Evolutionary conservation across 352 stramenopile species (phyloP), one percentile per base, ranked within the genome.

Genomic region (Phytophthora kernoviae): DNA sequence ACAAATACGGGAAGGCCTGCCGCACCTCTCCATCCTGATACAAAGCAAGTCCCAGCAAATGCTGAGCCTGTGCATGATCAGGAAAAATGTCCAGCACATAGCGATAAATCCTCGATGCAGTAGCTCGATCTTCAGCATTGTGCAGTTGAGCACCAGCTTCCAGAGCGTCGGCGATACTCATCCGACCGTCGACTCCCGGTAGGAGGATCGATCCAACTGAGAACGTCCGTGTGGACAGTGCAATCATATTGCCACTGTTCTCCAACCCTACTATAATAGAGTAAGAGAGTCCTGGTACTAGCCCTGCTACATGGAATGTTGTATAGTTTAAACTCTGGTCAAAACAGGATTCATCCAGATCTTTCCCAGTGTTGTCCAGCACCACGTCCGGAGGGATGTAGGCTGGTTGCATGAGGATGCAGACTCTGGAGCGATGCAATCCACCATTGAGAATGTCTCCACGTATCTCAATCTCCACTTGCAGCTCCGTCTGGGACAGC

Each of bases 191-290:
- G 0, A 68, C 44, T 2, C 55, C 59, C 6, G 65, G 50, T 17
- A 81, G 32, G 0, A 71, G 24, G 22, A 91, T 54, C 0, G 78
- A 84, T 0, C 62, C 83, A 14, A 93, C 81, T 6, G 78, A 62
- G 47, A 94, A 91, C 7, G 68, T 75, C 1, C 85, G 74, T 54
- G 80, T 80, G 11, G 85, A 94, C 11, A 89, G 54, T 7, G 69
- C 81, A 12, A 92, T 54, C 39, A 91, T 65, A 21, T 74, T 70
- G 18, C 72, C 77, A 39, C 52, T 17, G 51, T 73, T 76, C 32
- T 89, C 60, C 4, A 94, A 71, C 4, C 71, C 73, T 1, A 75
- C 81, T 5, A 71, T 77, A 20, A 94, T 57, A 8, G 60, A 56
- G 50, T 94, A 94, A 11, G 54, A 61, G 12, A 81, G 58, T 0